Evolutionary conservation across 1,284 basidiomycete species (phyloP).

Genomic region (Amylostereum chailletii): DNA sequence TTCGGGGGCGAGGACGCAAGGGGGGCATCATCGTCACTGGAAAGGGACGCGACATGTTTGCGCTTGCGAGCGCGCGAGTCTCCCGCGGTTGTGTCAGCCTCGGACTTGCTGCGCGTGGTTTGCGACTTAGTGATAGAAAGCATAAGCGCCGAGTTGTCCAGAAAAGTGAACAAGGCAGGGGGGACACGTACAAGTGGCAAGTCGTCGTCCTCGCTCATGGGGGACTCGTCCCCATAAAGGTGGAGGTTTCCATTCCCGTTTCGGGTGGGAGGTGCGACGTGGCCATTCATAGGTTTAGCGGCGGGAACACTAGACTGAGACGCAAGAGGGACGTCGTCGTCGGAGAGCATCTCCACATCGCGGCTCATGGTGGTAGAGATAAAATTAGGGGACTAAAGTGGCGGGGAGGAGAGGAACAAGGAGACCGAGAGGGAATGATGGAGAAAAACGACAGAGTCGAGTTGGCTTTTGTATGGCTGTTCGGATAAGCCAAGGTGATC

Average conservation of each 20-base stretch:
- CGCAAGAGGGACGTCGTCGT: constrained; percentile 63
- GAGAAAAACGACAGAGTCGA: not conserved
- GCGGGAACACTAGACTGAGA: constrained; percentile 22
- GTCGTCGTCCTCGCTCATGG: constrained; percentile 61
- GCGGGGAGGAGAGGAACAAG: constrained; percentile 11
- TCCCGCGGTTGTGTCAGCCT: constrained; percentile 33
- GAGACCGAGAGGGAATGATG: not conserved
- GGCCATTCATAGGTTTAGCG: constrained; percentile 10
- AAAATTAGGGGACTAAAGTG: constrained; percentile 13
- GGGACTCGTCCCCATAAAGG: constrained; percentile 31
- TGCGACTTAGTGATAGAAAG: constrained; percentile 26
- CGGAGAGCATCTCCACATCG: constrained; percentile 43
- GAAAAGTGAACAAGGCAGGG: constrained; percentile 17
- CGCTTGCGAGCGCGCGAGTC: constrained; percentile 48
- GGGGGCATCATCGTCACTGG: constrained; percentile 65
- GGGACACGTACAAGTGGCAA: constrained; percentile 52
- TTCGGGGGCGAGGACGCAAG: constrained; percentile 65
- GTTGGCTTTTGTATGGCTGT: constrained; percentile 7
- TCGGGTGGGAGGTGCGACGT: constrained; percentile 16
- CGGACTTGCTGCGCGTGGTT: constrained; percentile 35
- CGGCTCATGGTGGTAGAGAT: constrained; percentile 30
- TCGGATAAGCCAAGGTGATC: constrained; percentile 14
- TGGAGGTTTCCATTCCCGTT: constrained; percentile 38
- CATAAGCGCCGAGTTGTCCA: constrained; percentile 30
- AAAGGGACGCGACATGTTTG: constrained; percentile 39